Evolutionary conservation across 495 filamentous ascomycete genomes (phyloP), one percentile per base, ranked within the genome.

Genomic region (Poronia punctata): DNA sequence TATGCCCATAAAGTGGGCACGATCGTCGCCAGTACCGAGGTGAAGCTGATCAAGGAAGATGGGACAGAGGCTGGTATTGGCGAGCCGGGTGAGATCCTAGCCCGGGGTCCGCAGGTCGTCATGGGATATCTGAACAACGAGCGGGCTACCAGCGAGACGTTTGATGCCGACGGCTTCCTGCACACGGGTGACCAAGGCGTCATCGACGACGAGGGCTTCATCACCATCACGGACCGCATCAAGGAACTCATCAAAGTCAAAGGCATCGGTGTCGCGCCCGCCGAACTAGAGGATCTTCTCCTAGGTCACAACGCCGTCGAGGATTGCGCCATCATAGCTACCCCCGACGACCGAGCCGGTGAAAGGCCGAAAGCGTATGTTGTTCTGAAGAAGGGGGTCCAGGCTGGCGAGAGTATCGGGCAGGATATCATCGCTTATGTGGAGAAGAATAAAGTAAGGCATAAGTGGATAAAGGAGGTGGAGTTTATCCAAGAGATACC

Each of bases 161-260:
- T 83, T 39, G 78, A 79, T 36, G 43, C 49, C 1, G 75, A 79
- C 3, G 74, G 78, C 1, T 85, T 65, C 56, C 57, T 86, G 43
- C 75, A 77, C 27, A 84, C 82, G 0, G 82, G 82, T 0, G 82
- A 86, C 27, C 71, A 80, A n/a, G 82, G 76, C 10, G 56, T 63
- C 16, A 67, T 82, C 15, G 70, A 76, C 15, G 51, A 45, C 24
- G 63, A 76, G 21, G 80, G 82, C 14, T 74, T 83, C 46, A 61
- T 88, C 34, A 66, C 72, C 16, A 87, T 92, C 34, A 80, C 77
- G 1, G 86, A 88, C 34, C 70, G 86, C 0, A 79, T 89, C 40
- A 86, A 86, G 65, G 82, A 85, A 60, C 71, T 85, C 66, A 84
- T 86, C 55, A 85, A 86, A 54, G 82, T 85, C 15, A 82, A 83